Percentiles rank a stretch among this genome's conserved stretches.
Evolutionary conservation across 2,329 filamentous ascomycete species (phyloP).

Genomic region (Teratosphaeria gauchensis): DNA sequence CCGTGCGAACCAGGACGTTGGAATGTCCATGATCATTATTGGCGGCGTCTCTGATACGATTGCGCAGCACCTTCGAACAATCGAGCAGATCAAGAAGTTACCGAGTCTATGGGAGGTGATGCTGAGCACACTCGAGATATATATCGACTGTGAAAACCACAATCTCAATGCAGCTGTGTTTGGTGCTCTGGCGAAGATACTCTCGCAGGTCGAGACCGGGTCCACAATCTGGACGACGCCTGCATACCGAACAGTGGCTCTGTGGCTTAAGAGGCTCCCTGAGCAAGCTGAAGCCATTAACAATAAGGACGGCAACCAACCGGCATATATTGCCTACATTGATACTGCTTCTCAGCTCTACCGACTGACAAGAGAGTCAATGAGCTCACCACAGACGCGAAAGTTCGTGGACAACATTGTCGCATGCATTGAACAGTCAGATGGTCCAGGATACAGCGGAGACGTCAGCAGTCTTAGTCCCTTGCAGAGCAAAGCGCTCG

Average conservation of each 20-base stretch:
- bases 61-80: slow-evolving; percentile 63
- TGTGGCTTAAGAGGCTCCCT: slow-evolving; percentile 25
- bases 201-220: slow-evolving; percentile 22
- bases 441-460: slow-evolving; percentile 55
- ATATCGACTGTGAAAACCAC: slow-evolving; percentile 32
- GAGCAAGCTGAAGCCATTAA: slow-evolving; percentile 6
- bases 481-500: slow-evolving; percentile 60
- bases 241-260: slow-evolving; percentile 17
- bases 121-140: slow-evolving; percentile 55
- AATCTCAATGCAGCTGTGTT: slow-evolving; percentile 35
- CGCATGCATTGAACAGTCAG: slow-evolving; percentile 61
- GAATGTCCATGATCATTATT: slow-evolving; percentile 65
- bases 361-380: slow-evolving; percentile 55
- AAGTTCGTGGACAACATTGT: slow-evolving; percentile 64
- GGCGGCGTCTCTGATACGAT: slow-evolving; percentile 64
- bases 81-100: slow-evolving; percentile 59
- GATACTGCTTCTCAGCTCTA: slow-evolving; percentile 69
- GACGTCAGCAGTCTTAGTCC: slow-evolving; percentile 66
- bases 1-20: slow-evolving; percentile 22
- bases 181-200: slow-evolving; percentile 28
- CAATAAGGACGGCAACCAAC: slow-evolving; percentile 50
- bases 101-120: slow-evolving; percentile 66
- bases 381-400: slow-evolving; percentile 53
- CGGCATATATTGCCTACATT: slow-evolving; percentile 77
- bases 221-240: slow-evolving; percentile 17